Percentiles rank a stretch among this genome's conserved stretches.
Conservation (phyloP, 2,329 filamentous ascomycete genomes). For the Beauveria bassiana region DNA sequence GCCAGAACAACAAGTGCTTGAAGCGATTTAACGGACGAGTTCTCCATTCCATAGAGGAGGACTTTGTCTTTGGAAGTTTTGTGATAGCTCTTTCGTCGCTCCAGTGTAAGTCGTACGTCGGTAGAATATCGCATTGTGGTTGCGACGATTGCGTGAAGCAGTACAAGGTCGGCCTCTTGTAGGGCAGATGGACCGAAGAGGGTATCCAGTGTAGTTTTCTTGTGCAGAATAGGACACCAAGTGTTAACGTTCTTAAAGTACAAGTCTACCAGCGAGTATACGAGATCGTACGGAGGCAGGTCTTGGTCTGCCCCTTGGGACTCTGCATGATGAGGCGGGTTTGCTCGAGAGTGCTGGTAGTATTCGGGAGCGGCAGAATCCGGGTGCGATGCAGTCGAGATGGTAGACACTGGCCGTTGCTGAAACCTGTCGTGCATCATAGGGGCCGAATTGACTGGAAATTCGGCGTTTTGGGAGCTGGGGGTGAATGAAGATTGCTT, state of each 20-base stretch:
- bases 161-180: constrained; percentile 72
- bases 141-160: constrained; percentile 83
- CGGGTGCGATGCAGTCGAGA: constrained; percentile 31
- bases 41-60: constrained; percentile 78
- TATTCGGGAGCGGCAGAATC: constrained; percentile 41
- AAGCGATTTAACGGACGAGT: constrained; percentile 79
- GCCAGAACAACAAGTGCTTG: constrained; percentile 84
- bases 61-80: constrained; percentile 78
- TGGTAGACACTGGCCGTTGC: constrained; percentile 34
- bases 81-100: constrained; percentile 68
- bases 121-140: constrained; percentile 79
- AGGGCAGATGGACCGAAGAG: constrained; percentile 71
- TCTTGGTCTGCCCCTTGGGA: constrained; percentile 44
- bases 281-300: constrained; percentile 65
- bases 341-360: constrained; percentile 26
- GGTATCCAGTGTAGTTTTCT: constrained; percentile 70
- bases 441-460: constrained; percentile 39
- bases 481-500: constrained; percentile 45
- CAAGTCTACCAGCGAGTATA: constrained; percentile 65
- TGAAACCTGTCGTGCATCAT: constrained; percentile 43
- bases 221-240: constrained; percentile 86
- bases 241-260: constrained; percentile 77
- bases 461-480: constrained; percentile 41
- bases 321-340: constrained; percentile 9
- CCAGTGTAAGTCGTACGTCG: constrained; percentile 65